phyloP scores from a whole-genome alignment of 768 basidiomycete genomes.

The Lentinula edodes region DNA sequence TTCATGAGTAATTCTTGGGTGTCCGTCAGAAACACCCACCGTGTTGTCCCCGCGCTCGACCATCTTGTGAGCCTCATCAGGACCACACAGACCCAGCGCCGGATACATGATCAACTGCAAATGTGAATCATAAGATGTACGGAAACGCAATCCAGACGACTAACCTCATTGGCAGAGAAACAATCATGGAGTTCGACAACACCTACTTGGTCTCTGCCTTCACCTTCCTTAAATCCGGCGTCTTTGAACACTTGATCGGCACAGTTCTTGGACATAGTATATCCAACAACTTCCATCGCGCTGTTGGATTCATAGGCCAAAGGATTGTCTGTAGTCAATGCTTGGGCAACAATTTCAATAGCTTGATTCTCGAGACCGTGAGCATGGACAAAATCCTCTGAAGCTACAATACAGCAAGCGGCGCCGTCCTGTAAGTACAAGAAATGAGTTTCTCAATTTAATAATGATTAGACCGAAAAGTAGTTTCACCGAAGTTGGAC shows the following conservation, averaged over 20 bases:
- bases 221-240: constrained; percentile 60
- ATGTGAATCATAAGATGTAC: background rate
- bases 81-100: constrained; percentile 66
- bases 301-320: constrained; percentile 60
- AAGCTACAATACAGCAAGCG: constrained; percentile 72
- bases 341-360: constrained; percentile 71
- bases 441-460: background rate
- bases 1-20: background rate
- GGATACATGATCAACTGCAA: constrained; percentile 73
- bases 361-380: constrained; percentile 81
- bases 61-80: constrained; percentile 65
- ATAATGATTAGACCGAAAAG: background rate
- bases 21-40: constrained; percentile 29
- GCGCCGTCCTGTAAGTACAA: constrained; percentile 54
- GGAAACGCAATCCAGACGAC: constrained; percentile 3
- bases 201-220: constrained; percentile 70
- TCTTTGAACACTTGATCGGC: constrained; percentile 66
- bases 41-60: constrained; percentile 78
- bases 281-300: constrained; percentile 81
- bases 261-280: constrained; percentile 64
- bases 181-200: constrained; percentile 87
- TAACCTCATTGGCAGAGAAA: constrained; percentile 76
- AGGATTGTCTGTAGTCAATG: constrained; percentile 60
- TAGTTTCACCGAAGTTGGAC: constrained; percentile 64
- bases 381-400: constrained; percentile 69